A percentile compares a stretch with the other conserved stretches of the same genome.
Conservation (phyloP, 495 filamentous ascomycete species). For the Cercophora newfieldiana region DNA sequence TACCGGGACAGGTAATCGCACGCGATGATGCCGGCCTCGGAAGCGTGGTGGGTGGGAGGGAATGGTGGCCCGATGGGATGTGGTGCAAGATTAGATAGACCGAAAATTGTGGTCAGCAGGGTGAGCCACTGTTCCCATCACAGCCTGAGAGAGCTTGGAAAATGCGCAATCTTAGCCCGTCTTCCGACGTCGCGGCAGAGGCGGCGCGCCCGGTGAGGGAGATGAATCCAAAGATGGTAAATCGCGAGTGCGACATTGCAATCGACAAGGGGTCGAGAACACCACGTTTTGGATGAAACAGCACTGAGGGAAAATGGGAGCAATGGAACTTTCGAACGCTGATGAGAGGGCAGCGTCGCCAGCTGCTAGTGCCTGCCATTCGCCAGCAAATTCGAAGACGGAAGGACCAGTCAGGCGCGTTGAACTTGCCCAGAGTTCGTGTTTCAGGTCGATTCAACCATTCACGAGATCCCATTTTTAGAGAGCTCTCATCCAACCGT, state of each 20-base stretch:
- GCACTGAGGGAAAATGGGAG: neutral
- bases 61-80: neutral
- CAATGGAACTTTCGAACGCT: slow-evolving; percentile 9
- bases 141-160: neutral
- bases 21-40: neutral
- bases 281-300: slow-evolving; percentile 10
- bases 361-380: neutral
- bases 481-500: slow-evolving; percentile 24
- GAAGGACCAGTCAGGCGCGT: neutral
- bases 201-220: slow-evolving; percentile 19
- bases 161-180: slow-evolving; percentile 17
- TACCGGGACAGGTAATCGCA: neutral
- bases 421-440: neutral
- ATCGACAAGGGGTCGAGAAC: slow-evolving; percentile 22
- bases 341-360: neutral
- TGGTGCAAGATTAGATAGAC: slow-evolving; percentile 22
- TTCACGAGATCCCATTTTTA: slow-evolving; percentile 22
- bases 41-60: neutral
- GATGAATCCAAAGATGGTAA: slow-evolving; percentile 22
- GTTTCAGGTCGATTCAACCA: slow-evolving; percentile 23
- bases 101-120: slow-evolving; percentile 19
- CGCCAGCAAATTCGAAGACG: neutral
- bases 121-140: neutral
- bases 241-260: slow-evolving; percentile 26
- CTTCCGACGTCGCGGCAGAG: slow-evolving; percentile 8